Evolutionary conservation across 108 stramenopile genomes (phyloP).

Genomic region (Thalassiosira profunda): DNA sequence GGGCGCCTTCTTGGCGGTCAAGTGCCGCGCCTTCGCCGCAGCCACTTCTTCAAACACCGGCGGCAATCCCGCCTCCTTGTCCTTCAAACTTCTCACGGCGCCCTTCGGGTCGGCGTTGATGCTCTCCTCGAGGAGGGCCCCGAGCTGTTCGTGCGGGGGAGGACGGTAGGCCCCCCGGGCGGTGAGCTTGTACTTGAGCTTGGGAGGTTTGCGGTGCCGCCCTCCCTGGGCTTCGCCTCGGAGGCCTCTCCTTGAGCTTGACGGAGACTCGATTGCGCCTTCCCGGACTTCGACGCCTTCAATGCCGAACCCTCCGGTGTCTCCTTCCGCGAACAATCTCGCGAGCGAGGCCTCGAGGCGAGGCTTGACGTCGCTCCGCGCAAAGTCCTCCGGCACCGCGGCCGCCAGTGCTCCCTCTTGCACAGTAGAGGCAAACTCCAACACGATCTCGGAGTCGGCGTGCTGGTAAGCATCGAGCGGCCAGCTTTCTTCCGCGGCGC

Average conservation of each 20-base stretch:
- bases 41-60: conserved; percentile 17
- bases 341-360: no score
- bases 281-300: conserved; percentile 21
- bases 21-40: conserved; percentile 6
- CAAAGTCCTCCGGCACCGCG: not conserved
- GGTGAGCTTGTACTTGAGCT: conserved; percentile 28
- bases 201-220: no score
- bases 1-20: conserved; percentile 13
- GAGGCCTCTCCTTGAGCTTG: conserved; percentile 2
- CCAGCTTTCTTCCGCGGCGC: conserved; percentile 12
- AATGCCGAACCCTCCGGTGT: conserved; percentile 3
- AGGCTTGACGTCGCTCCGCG: not conserved
- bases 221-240: not conserved
- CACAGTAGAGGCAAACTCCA: conserved; percentile 4
- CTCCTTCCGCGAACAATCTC: not conserved
- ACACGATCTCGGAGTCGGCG: conserved; percentile 9
- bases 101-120: conserved; percentile 28
- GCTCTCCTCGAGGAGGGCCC: conserved; percentile 13
- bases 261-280: not conserved
- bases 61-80: conserved; percentile 4
- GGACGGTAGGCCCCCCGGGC: conserved; percentile 33
- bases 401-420: not conserved
- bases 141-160: conserved; percentile 36
- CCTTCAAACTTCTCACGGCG: conserved; percentile 9
- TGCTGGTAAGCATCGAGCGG: conserved; percentile 16